Evolutionary conservation across 768 basidiomycete species (phyloP).

Genomic region (Crassisporium funariophilum): DNA sequence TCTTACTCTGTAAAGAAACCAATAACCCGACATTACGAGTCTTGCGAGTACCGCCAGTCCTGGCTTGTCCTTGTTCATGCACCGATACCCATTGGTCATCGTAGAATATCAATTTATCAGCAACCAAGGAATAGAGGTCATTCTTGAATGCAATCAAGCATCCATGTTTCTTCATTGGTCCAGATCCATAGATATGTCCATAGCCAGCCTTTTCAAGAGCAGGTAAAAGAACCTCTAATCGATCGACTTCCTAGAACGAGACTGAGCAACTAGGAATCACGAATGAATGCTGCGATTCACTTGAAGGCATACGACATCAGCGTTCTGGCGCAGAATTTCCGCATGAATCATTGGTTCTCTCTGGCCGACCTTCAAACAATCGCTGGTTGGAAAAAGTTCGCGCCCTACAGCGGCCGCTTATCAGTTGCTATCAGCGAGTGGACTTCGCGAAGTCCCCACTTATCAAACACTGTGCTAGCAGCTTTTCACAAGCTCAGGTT

Average conservation of each 20-base stretch:
- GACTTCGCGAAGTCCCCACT: slow-evolving; percentile 48
- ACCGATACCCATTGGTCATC: slow-evolving; percentile 62
- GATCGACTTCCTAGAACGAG: slow-evolving; percentile 78
- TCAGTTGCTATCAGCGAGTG: no score
- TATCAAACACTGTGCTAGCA: slow-evolving; percentile 78
- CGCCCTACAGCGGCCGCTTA: no score
- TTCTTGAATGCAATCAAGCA: slow-evolving; percentile 78
- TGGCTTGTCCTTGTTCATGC: slow-evolving; percentile 33
- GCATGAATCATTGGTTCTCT: slow-evolving; percentile 74
- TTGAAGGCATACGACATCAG: slow-evolving; percentile 88
- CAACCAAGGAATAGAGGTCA: slow-evolving; percentile 47
- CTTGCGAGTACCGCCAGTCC: slow-evolving; percentile 59
- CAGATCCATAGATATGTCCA: slow-evolving; percentile 62
- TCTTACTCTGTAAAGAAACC: slow-evolving; percentile 58
- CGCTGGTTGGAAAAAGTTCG: slow-evolving; percentile 81
- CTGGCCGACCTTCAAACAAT: slow-evolving; percentile 76
- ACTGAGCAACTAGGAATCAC: not conserved
- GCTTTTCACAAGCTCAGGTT: slow-evolving; percentile 36
- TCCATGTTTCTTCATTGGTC: slow-evolving; percentile 81
- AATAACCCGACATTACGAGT: slow-evolving; percentile 85
- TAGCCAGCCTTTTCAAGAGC: slow-evolving; percentile 68
- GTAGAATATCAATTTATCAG: slow-evolving; percentile 58
- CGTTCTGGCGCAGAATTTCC: slow-evolving; percentile 72
- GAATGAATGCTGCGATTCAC: slow-evolving; percentile 37
- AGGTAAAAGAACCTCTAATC: slow-evolving; percentile 71